These are phyloP conservation scores for Umbellularia californica DNA, from an alignment of 164 flowering plant species.

Conservation along the genomic window DNA sequence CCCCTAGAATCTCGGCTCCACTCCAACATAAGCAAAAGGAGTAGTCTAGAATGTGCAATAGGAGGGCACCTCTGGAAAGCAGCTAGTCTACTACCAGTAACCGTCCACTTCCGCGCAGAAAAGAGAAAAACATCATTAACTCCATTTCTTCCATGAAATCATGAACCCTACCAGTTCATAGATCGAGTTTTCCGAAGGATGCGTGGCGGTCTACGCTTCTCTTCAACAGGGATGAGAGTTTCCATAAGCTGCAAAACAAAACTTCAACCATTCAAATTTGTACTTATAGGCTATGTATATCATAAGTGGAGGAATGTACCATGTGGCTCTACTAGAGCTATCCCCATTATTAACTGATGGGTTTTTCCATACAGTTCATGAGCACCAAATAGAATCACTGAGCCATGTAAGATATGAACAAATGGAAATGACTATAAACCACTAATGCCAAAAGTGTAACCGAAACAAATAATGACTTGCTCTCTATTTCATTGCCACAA, in stretches of 20 bases:
- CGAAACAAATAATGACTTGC: no score
- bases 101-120: not conserved
- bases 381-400: no score
- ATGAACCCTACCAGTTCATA: slow-evolving; percentile 7
- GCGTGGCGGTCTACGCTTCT: slow-evolving; percentile 15
- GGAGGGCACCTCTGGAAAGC: not conserved
- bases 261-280: not conserved
- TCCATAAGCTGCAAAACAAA: slow-evolving; percentile 10
- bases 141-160: not conserved
- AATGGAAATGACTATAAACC: no score
- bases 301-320: not conserved
- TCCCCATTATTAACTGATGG: no score
- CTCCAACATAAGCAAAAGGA: not conserved
- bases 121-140: not conserved
- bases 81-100: not conserved
- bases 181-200: slow-evolving; percentile 10
- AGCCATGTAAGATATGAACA: no score
- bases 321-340: no score
- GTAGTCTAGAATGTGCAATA: not conserved
- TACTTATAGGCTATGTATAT: not conserved
- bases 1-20: not conserved
- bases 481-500: no score
- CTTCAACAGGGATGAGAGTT: slow-evolving; percentile 10
- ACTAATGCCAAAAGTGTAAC: no score
- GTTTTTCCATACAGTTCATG: no score